A percentile compares a stretch with the other conserved stretches of the same genome.
Conservation (phyloP, 148 eudicot species). For the Vaccinium macrocarpon region DNA sequence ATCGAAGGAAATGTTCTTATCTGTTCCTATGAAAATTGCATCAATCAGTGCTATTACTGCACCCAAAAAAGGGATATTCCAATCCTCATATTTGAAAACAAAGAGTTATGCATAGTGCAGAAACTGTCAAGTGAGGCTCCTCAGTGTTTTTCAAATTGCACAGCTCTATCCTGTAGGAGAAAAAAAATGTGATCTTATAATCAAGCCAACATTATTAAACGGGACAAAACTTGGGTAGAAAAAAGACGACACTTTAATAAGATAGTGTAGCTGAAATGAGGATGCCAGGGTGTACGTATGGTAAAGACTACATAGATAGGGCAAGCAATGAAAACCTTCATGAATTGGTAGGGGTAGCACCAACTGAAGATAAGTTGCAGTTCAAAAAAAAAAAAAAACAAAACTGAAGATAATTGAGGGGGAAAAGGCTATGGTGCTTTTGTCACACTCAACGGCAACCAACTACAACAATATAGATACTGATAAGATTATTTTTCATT, state of each 20-base stretch:
- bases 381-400: background rate
- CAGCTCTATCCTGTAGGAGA: background rate
- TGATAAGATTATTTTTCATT: background rate
- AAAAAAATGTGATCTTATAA: background rate
- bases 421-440: background rate
- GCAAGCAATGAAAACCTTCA: background rate
- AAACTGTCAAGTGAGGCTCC: background rate
- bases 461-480: background rate
- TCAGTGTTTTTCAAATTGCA: background rate
- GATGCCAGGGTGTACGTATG: background rate
- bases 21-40: background rate
- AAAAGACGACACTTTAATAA: background rate
- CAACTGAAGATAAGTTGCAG: background rate
- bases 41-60: background rate
- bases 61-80: no score
- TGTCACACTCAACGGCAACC: background rate
- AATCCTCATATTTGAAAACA: background rate
- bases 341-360: background rate
- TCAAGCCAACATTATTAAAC: background rate
- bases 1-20: background rate
- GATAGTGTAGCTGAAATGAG: background rate
- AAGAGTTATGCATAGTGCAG: background rate
- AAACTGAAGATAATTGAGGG: background rate
- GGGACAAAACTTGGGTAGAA: background rate
- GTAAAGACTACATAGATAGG: background rate